Evolutionary conservation across 176 grass and related monocot genomes (phyloP).

Genomic region (Oryza meyeriana): DNA sequence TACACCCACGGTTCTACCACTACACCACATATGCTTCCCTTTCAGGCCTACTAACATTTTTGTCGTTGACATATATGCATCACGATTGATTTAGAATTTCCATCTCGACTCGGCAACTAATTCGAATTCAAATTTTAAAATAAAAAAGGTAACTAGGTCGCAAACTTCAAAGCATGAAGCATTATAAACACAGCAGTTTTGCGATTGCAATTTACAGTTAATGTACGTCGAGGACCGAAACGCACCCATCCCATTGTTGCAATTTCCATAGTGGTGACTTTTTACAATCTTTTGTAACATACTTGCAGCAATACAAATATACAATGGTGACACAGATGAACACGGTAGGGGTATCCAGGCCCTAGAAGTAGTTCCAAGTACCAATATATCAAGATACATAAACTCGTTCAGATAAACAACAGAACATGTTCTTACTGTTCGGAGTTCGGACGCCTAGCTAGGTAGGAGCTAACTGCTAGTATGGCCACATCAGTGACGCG

Average conservation of each 20-base stretch:
- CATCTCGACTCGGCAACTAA: too few relatives aligned
- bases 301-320: not conserved
- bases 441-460: not conserved
- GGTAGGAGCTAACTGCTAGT: constrained; percentile 1
- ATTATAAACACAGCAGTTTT: not conserved
- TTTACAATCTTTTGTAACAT: not conserved
- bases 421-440: not conserved
- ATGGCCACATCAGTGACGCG: not conserved
- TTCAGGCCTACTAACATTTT: too few relatives aligned
- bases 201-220: not conserved
- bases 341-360: not conserved
- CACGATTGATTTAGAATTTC: too few relatives aligned
- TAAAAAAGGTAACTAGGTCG: not conserved
- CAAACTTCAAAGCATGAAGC: not conserved
- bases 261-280: not conserved
- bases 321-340: not conserved
- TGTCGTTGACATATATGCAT: too few relatives aligned
- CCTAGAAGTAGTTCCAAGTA: not conserved
- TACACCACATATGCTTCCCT: too few relatives aligned
- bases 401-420: not conserved
- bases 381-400: not conserved
- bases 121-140: too few relatives aligned
- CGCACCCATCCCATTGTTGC: not conserved
- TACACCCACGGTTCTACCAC: too few relatives aligned
- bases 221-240: not conserved